These are phyloP conservation scores for Xylariales sp. DNA, from an alignment of 2,329 filamentous ascomycete species.

Conservation along the genomic window DNA sequence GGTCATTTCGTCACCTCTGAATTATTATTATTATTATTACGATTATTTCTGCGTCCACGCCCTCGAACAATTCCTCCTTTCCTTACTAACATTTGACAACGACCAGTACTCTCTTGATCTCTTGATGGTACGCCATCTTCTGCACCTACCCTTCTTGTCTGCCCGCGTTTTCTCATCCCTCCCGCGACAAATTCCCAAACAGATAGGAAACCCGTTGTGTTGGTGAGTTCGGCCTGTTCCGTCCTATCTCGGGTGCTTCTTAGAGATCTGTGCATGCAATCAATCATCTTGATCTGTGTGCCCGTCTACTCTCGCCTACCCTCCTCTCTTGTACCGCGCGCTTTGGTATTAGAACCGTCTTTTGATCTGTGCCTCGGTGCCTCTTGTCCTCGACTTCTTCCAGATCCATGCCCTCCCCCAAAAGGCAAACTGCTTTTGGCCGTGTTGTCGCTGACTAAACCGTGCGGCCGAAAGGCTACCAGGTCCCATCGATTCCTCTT, in stretches of 20 bases:
- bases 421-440: conserved; percentile 4
- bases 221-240: conserved; percentile 31
- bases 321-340: conserved; percentile 4
- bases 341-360: conserved; percentile 16
- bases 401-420: conserved; percentile 14
- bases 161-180: conserved; percentile 7
- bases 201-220: conserved; percentile 11
- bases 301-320: conserved; percentile 9
- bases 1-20: conserved; percentile 39
- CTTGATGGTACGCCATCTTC: background rate
- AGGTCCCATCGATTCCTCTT: conserved; percentile 21
- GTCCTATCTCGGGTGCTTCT: conserved; percentile 12
- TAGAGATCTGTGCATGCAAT: conserved; percentile 28
- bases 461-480: conserved; percentile 21
- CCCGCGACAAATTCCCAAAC: conserved; percentile 5
- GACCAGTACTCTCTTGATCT: conserved; percentile 14
- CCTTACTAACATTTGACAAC: conserved; percentile 16
- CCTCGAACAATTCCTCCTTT: conserved; percentile 26
- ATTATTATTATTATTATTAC: conserved; percentile 33
- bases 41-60: conserved; percentile 32
- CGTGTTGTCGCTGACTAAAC: conserved; percentile 29
- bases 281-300: conserved; percentile 30
- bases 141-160: conserved; percentile 8
- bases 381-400: conserved; percentile 22
- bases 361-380: conserved; percentile 29